Percentiles rank a stretch among this genome's conserved stretches.
Conservation (phyloP, 2,329 filamentous ascomycete genomes). For the Aspergillus sp. region DNA sequence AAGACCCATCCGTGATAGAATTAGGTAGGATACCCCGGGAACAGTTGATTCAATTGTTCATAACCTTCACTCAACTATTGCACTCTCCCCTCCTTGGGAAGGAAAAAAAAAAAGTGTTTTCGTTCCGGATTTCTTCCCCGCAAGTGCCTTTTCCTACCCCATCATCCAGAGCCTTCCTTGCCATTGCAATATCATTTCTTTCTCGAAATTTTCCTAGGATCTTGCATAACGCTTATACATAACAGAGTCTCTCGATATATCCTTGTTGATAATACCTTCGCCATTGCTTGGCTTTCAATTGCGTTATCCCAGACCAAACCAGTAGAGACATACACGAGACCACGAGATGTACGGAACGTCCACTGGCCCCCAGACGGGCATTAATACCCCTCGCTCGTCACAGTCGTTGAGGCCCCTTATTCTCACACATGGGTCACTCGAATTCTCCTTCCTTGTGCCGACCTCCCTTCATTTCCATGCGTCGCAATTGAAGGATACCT, state of each 20-base stretch:
- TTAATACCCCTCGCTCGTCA: constrained; percentile 92
- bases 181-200: not conserved
- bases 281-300: constrained; percentile 2
- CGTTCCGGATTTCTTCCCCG: not conserved
- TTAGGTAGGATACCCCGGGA: constrained; percentile 3
- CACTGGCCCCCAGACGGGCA: constrained; percentile 88
- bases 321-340: constrained; percentile 19
- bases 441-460: constrained; percentile 93
- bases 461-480: constrained; percentile 96
- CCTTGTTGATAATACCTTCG: not conserved
- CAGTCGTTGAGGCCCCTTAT: constrained; percentile 89
- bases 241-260: constrained; percentile 4
- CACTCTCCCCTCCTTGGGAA: not conserved
- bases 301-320: constrained; percentile 1
- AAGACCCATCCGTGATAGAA: constrained; percentile 4
- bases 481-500: constrained; percentile 88
- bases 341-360: constrained; percentile 77
- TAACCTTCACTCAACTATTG: not conserved
- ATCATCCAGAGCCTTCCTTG: not conserved
- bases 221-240: not conserved
- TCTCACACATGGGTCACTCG: constrained; percentile 89
- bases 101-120: not conserved
- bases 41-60: not conserved
- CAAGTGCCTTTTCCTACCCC: not conserved
- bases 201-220: not conserved